A percentile compares a stretch with the other conserved stretches of the same genome.
phyloP scores from a whole-genome alignment of 2,329 filamentous ascomycete species.

The Colletotrichum sp. region DNA sequence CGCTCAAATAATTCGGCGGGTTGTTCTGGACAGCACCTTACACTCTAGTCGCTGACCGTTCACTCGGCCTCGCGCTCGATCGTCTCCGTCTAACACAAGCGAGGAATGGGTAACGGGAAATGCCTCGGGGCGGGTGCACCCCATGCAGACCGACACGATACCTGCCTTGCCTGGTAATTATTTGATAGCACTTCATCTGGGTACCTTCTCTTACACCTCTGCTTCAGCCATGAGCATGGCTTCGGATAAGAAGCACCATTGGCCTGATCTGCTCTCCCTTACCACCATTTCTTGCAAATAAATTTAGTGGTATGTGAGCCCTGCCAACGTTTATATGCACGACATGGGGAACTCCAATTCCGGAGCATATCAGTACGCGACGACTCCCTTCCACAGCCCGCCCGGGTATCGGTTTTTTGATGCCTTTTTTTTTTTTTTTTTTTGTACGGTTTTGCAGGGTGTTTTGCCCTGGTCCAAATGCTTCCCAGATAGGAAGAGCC shows the following conservation, averaged over 20 bases:
- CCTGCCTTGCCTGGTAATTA: background rate
- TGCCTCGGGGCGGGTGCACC: background rate
- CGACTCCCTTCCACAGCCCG: background rate
- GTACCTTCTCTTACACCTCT: background rate
- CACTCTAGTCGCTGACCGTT: background rate
- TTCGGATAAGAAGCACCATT: background rate
- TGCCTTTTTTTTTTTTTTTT: background rate
- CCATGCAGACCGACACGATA: background rate
- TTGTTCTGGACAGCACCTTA: background rate
- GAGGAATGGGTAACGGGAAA: background rate
- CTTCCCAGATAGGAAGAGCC: too few species aligned
- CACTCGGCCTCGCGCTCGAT: background rate
- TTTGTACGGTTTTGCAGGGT: background rate
- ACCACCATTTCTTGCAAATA: background rate
- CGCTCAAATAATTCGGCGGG: background rate
- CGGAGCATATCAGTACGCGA: constrained; percentile 7
- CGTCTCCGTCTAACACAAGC: background rate
- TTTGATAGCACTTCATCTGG: background rate
- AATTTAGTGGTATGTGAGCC: background rate
- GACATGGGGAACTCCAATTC: constrained; percentile 11
- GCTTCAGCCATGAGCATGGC: background rate
- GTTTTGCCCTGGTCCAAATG: background rate
- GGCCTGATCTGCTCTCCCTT: background rate
- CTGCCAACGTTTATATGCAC: constrained; percentile 12
- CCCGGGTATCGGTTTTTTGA: background rate